phyloP scores from a whole-genome alignment of 768 basidiomycete genomes.

The Suillus alpinus region DNA sequence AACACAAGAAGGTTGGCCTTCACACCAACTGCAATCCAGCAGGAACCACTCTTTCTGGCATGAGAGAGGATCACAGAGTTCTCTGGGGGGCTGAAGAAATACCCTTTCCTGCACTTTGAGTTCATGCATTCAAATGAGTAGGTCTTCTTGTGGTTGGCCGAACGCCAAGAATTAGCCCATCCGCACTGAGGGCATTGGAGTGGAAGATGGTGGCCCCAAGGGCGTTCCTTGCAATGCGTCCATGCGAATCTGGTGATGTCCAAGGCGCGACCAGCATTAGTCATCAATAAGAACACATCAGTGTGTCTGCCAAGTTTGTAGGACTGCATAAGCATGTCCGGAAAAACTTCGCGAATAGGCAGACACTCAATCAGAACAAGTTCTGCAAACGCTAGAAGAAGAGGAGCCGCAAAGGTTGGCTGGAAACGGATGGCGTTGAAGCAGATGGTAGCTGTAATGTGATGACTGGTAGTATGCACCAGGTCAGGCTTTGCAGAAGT shows the following conservation, averaged over 20 bases:
- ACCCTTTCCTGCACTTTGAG: not conserved
- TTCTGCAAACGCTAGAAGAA: not conserved
- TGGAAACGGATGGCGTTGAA: not conserved
- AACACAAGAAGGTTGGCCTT: too few species aligned
- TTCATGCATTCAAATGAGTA: not conserved
- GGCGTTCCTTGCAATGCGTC: not conserved
- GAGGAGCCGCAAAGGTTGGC: not conserved
- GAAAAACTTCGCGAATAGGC: not conserved
- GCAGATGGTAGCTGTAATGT: not conserved
- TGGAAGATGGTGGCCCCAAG: not conserved
- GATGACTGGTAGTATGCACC: too few species aligned
- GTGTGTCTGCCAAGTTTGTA: not conserved
- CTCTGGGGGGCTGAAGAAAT: not conserved
- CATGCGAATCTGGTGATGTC: not conserved
- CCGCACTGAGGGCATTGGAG: constrained; percentile 4
- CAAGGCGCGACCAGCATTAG: not conserved
- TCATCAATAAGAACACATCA: not conserved
- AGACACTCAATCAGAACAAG: not conserved
- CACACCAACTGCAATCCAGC: not conserved
- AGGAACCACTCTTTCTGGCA: not conserved
- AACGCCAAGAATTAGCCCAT: not conserved
- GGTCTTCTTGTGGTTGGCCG: too few species aligned
- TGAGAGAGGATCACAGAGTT: not conserved
- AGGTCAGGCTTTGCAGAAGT: too few species aligned
- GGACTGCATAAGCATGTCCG: not conserved